Conservation (phyloP, 1,139 yeast species). For the Zygotorulaspora mrakii region DNA sequence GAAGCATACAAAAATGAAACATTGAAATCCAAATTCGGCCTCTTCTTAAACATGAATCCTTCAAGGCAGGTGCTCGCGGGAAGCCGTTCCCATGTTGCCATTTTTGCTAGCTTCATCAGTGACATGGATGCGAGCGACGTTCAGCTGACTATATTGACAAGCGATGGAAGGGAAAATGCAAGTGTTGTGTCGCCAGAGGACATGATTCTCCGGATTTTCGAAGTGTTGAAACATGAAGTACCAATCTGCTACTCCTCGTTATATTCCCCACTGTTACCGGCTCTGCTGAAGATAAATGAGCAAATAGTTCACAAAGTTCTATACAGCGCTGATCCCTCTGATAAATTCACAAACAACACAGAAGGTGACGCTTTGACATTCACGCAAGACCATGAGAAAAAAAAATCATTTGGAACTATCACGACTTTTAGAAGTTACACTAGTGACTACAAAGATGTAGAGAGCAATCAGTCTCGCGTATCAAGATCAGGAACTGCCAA, state of each 20-base stretch:
- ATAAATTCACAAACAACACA: conserved; percentile 2
- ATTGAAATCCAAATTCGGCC: conserved; percentile 56
- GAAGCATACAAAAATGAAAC: conserved; percentile 56
- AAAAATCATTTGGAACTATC: conserved; percentile 32
- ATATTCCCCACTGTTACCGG: conserved; percentile 19
- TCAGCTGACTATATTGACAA: conserved; percentile 16
- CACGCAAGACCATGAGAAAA: conserved; percentile 17
- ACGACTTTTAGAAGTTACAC: conserved; percentile 33
- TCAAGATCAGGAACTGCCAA: not conserved
- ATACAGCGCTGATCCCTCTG: not conserved
- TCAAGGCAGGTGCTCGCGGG: conserved; percentile 37
- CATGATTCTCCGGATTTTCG: conserved; percentile 18
- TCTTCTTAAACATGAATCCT: conserved; percentile 57
- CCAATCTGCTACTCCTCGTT: conserved; percentile 26
- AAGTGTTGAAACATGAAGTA: conserved; percentile 17
- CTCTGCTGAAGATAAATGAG: conserved; percentile 19
- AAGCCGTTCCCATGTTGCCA: conserved; percentile 44
- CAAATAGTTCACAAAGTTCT: conserved; percentile 14
- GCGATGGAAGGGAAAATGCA: conserved; percentile 15
- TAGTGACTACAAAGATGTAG: conserved; percentile 26
- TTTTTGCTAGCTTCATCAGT: conserved; percentile 43
- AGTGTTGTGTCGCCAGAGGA: conserved; percentile 14
- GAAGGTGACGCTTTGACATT: conserved; percentile 1
- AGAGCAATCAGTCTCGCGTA: not conserved
- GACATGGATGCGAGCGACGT: conserved; percentile 28